Conservation (phyloP, 2,329 filamentous ascomycete species). For the Rutstroemia sp. region DNA sequence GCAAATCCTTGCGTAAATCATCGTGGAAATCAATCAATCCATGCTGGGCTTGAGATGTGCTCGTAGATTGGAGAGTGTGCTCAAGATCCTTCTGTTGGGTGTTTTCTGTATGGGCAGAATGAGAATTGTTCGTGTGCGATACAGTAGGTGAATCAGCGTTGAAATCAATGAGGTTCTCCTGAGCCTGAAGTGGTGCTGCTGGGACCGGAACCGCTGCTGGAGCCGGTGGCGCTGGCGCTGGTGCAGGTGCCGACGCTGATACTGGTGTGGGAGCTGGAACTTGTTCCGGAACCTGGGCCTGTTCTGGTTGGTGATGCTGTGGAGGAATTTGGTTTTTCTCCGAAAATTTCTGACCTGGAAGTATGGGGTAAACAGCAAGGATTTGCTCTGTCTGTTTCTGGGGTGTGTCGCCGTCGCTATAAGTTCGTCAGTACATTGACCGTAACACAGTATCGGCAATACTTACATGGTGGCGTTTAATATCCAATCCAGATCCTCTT, state of each 20-base stretch:
- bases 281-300: constrained; percentile 2
- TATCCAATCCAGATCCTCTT: constrained; percentile 92
- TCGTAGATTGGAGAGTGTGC: constrained; percentile 20
- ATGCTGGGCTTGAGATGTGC: constrained; percentile 10
- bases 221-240: not conserved
- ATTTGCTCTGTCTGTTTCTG: constrained; percentile 74
- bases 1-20: constrained; percentile 45
- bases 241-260: not conserved
- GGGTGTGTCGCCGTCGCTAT: constrained; percentile 56
- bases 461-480: constrained; percentile 78
- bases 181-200: constrained; percentile 3
- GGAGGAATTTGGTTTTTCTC: constrained; percentile 51
- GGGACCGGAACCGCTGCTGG: no score
- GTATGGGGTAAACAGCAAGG: constrained; percentile 74
- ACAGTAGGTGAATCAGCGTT: constrained; percentile 32
- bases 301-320: constrained; percentile 21
- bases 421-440: constrained; percentile 8
- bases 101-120: constrained; percentile 22
- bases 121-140: constrained; percentile 12
- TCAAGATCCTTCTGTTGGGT: constrained; percentile 26
- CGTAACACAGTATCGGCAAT: not conserved
- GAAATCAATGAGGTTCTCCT: constrained; percentile 50
- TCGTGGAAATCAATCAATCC: constrained; percentile 44
- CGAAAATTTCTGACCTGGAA: constrained; percentile 63
- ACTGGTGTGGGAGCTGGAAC: constrained; percentile 6